Conservation (phyloP, 306 rosid species). For the Oxytropis ochrocephala region DNA sequence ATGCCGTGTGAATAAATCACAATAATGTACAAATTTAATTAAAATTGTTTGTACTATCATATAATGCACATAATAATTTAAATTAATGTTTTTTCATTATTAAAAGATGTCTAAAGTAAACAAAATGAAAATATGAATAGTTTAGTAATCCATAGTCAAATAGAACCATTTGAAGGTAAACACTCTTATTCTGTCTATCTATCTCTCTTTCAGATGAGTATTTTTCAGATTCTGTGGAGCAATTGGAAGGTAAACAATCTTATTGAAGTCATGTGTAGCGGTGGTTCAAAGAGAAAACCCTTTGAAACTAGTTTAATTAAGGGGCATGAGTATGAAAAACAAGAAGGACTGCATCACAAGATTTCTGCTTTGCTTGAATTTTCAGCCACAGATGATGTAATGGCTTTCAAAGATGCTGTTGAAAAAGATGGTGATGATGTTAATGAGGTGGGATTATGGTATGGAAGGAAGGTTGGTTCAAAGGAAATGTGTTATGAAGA, state of each 20-base stretch:
- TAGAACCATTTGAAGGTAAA: no score
- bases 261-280: slow-evolving; percentile 54
- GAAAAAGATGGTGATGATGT: slow-evolving; percentile 50
- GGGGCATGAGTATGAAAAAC: slow-evolving; percentile 36
- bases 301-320: slow-evolving; percentile 35
- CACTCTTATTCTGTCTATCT: background rate
- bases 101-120: no score
- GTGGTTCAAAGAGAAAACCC: slow-evolving; percentile 54
- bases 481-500: slow-evolving; percentile 58
- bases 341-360: slow-evolving; percentile 24
- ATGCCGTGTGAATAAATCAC: no score
- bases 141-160: no score
- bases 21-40: no score
- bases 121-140: no score
- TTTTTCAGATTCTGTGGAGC: no score
- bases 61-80: no score
- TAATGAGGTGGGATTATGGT: slow-evolving; percentile 64
- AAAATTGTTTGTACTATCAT: no score
- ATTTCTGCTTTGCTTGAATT: slow-evolving; percentile 55
- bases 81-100: no score
- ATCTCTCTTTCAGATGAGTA: background rate
- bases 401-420: slow-evolving; percentile 50
- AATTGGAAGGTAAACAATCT: no score
- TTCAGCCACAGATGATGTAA: slow-evolving; percentile 53
- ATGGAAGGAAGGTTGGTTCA: slow-evolving; percentile 65